Percentiles rank a stretch among this genome's conserved stretches.
Evolutionary conservation across 176 grass and related monocot genomes (phyloP).

Genomic region (Zea luxurians): DNA sequence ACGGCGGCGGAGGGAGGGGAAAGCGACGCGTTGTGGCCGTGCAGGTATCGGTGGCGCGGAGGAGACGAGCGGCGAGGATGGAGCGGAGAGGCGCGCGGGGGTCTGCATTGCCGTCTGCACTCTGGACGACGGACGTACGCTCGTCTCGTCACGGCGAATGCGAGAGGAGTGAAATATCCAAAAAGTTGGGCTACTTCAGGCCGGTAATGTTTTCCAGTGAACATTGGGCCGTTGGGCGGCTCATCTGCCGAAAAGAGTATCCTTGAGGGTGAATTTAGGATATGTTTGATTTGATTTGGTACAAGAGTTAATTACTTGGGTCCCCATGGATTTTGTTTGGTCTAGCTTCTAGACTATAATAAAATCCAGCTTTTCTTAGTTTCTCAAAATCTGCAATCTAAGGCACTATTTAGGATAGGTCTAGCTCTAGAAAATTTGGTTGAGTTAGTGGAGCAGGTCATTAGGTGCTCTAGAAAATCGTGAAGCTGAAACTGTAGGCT

Average conservation of each 20-base stretch:
- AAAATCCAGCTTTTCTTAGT: no score
- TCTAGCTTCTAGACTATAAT: no score
- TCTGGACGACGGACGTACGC: background rate
- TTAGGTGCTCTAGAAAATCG: no score
- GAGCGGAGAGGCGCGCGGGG: slow-evolving; percentile 6
- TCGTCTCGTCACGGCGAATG: background rate
- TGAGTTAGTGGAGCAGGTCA: no score
- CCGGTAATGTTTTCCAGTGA: background rate
- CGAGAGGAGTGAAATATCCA: slow-evolving; percentile 27
- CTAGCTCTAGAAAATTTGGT: no score
- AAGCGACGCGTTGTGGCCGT: background rate
- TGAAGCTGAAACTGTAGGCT: no score
- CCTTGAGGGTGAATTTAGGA: no score
- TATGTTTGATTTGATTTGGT: no score
- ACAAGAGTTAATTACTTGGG: no score
- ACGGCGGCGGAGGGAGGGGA: slow-evolving; percentile 35
- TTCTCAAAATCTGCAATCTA: no score
- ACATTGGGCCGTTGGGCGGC: background rate
- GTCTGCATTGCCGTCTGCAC: slow-evolving; percentile 28
- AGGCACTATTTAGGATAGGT: no score
- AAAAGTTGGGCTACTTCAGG: background rate
- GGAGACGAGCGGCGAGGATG: slow-evolving; percentile 24
- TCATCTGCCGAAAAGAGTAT: background rate
- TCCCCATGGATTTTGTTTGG: no score
- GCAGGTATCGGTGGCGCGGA: background rate